Percentiles rank a stretch among this genome's conserved stretches.
Evolutionary conservation across 768 basidiomycete species (phyloP).

Genomic region (Aureoboletus auriporus): DNA sequence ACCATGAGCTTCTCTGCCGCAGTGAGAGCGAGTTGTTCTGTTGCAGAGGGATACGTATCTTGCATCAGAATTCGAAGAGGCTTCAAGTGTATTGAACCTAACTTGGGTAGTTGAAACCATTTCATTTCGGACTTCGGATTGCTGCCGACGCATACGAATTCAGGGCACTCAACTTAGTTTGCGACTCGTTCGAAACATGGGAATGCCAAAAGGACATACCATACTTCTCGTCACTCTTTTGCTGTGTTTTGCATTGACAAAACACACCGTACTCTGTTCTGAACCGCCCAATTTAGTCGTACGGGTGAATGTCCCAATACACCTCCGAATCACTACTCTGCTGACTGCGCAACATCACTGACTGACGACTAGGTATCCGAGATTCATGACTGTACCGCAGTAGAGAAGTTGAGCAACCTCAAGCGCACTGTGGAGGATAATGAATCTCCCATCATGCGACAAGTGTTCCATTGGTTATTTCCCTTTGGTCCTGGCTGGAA

Average conservation of each 20-base stretch:
- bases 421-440: slow-evolving; percentile 58
- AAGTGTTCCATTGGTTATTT: slow-evolving; percentile 77
- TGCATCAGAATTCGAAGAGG: not conserved
- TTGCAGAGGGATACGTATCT: slow-evolving; percentile 42
- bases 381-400: slow-evolving; percentile 37
- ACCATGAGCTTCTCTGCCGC: slow-evolving; percentile 68
- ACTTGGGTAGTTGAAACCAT: not conserved
- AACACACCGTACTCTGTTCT: slow-evolving; percentile 16
- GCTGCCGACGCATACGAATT: slow-evolving; percentile 6
- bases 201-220: slow-evolving; percentile 10
- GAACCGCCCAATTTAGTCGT: slow-evolving; percentile 24
- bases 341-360: slow-evolving; percentile 10
- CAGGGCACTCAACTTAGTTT: not conserved
- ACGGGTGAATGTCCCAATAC: slow-evolving; percentile 24
- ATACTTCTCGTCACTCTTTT: slow-evolving; percentile 44
- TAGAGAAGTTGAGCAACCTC: slow-evolving; percentile 50
- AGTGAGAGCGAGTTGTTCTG: slow-evolving; percentile 49
- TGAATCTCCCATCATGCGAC: slow-evolving; percentile 73
- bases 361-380: slow-evolving; percentile 37
- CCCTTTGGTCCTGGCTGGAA: slow-evolving; percentile 92
- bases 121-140: slow-evolving; percentile 23
- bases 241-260: slow-evolving; percentile 24
- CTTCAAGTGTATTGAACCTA: too few relatives aligned
- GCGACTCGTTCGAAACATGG: slow-evolving; percentile 15
- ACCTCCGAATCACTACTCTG: not conserved